A percentile compares a stretch with the other conserved stretches of the same genome.
Evolutionary conservation across 1,139 yeast genomes (phyloP).

Genomic region (Kodamaea alishanica): DNA sequence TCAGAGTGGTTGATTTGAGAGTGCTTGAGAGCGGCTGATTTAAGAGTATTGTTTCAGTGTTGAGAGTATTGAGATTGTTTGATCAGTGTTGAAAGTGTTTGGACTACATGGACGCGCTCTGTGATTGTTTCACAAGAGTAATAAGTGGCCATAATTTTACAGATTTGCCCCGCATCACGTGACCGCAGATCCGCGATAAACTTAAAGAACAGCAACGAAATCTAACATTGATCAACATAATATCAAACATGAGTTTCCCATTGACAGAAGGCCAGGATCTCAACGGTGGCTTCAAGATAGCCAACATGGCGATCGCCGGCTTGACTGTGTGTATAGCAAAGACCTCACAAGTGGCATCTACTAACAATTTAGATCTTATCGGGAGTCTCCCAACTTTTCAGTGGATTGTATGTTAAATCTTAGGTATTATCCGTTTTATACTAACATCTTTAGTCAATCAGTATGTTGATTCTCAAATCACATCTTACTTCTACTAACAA

Average conservation of each 20-base stretch:
- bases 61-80: too few species aligned
- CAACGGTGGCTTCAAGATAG: conserved; percentile 55
- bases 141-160: too few species aligned
- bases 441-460: not conserved
- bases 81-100: too few species aligned
- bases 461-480: not conserved
- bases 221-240: not conserved
- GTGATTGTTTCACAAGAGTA: too few species aligned
- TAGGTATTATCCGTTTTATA: too few species aligned
- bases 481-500: conserved; percentile 6
- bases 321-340: conserved; percentile 45
- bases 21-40: too few species aligned
- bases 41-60: too few species aligned
- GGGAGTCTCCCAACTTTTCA: conserved; percentile 59
- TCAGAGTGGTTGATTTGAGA: too few species aligned
- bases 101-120: too few species aligned
- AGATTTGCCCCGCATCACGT: too few species aligned
- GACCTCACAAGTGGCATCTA: conserved; percentile 2
- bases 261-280: conserved; percentile 26
- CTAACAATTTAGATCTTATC: conserved; percentile 41
- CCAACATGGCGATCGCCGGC: conserved; percentile 62
- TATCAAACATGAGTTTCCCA: not conserved
- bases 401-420: conserved; percentile 46
- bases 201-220: too few species aligned
- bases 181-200: too few species aligned